Base-by-base conservation (phyloP, 1,284 basidiomycete genomes). In the Cryptococcus maquisensis region DNA sequence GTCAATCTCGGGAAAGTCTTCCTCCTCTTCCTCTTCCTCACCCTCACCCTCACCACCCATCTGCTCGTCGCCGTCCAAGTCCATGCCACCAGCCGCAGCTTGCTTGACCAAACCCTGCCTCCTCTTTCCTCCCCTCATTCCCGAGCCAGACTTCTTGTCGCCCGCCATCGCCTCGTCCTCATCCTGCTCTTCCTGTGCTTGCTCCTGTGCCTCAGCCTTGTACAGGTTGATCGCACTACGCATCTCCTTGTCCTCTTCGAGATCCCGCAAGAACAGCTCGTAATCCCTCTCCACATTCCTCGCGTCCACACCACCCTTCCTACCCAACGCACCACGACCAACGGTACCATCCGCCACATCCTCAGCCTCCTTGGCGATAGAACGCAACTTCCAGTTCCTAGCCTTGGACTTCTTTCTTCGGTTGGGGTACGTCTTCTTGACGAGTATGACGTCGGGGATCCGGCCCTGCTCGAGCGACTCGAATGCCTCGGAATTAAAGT, bases 181-280 rank as follows among this genome's bases (percentile, higher is more conserved):
- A 80, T 68, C 64, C 39, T 57, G 57, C 67, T 74, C 73, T 79
- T 79, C 16, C 58, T 32, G 28, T 4, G 53, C 49, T 16, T 59
- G 61, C 56, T 44, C 42, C 36, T 35, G 64, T 61, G 48, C 16
- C 8, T 49, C 28, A 15, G 43, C 37, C 77, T 87, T 88, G 79
- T 94, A 98, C 54, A 98, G 68, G 77, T 98, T 96, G 68, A 98
- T 86, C 16, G 84, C 85, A 16, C 83, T 81, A 49, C 95, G 84
- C 81, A 98, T 80, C 80, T 98, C 95, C 49, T 88, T 86, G 78
- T 98, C 95, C 76, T 98, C 95, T 77, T 98, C 95, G 54, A 98
- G 77, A 67, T 98, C 94, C 49, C 90, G 83, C 76, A 98, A 79
- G 84, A 98, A 98, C 59, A 91, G 67, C 79, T 98, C 95, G 74